Evolutionary conservation across 176 grass and related monocot species (phyloP), one percentile per base, ranked within the genome.

Genomic region (Dactylis glomerata): DNA sequence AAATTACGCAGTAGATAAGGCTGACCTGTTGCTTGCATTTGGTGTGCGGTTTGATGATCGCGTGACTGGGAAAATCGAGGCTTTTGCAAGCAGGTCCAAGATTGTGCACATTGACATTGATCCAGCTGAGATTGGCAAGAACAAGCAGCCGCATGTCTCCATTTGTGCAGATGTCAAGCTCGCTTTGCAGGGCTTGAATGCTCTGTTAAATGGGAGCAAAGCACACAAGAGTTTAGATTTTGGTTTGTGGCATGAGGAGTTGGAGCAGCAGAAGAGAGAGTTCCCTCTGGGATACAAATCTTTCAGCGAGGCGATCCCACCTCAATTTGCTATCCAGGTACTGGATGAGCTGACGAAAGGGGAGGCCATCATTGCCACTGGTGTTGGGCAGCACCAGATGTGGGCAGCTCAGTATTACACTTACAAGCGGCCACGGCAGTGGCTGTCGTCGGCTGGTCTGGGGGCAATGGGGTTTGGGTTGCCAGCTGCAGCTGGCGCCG

Each of bases 91-190:
- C 80, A 91, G 93, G 69, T 73, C 96, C 5, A 99, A 99, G 85
- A 99, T 99, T 70, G 93, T 99, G 77, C 96, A 99, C 89, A 91
- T 99, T 61, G 96, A 99, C 80, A 99, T 99, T 5, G 96, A 99
- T 41, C 96, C 96, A 19, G 96, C 96, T 47, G 96, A 99, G 89
- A 99, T 99, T 52, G 96, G 96, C 14, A 99, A 99, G 88, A 99
- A 99, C 61, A 99, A 99, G 87, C 93, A 96, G 83, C 96, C 96
- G 5, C 96, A 99, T 58, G 75, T 92, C 38, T 99, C 96, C n/a
- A 92, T 99, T 54, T 99, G 93, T 52, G 96, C 86, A 24, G 93
- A 96, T 79, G 51, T 99, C 28, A 99, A 92, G 87, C 79, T 89
- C 23, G 89, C 89, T 42, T 41, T 99, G 67, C 73, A 98, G 77